phyloP scores from a whole-genome alignment of 805 yeast species.

The Candida odintsovae region DNA sequence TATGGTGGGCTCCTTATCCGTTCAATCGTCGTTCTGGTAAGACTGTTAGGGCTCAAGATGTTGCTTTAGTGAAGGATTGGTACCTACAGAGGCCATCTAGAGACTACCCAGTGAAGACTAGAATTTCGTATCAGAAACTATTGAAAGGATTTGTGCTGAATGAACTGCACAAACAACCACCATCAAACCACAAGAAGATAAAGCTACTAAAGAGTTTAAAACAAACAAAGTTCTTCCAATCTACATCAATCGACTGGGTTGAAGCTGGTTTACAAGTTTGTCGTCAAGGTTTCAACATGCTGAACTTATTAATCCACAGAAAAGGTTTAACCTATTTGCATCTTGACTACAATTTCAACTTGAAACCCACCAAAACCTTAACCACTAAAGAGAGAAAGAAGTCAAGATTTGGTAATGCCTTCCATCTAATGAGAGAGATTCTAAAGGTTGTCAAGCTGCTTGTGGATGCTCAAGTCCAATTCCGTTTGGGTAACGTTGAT shows the following conservation, averaged over 20 bases:
- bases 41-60: constrained; percentile 83
- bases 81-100: constrained; percentile 63
- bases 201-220: constrained; percentile 60
- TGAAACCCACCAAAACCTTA: constrained; percentile 93
- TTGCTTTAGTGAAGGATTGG: constrained; percentile 79
- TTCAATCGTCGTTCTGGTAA: constrained; percentile 70
- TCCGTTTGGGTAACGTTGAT: constrained; percentile 82
- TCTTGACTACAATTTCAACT: constrained; percentile 89
- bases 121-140: constrained; percentile 86
- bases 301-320: constrained; percentile 81
- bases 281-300: constrained; percentile 90
- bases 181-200: constrained; percentile 43
- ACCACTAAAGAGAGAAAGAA: constrained; percentile 95
- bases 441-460: constrained; percentile 75
- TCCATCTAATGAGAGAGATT: constrained; percentile 88
- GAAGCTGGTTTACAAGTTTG: constrained; percentile 96
- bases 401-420: constrained; percentile 94
- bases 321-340: constrained; percentile 90
- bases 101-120: constrained; percentile 64
- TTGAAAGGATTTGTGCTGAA: constrained; percentile 70
- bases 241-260: constrained; percentile 94
- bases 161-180: constrained; percentile 49
- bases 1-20: constrained; percentile 84
- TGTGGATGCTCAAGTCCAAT: constrained; percentile 93
- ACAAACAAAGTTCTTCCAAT: constrained; percentile 82